These are phyloP conservation scores for Venturia effusa DNA, from an alignment of 2,329 filamentous ascomycete genomes.

Conservation along the genomic window DNA sequence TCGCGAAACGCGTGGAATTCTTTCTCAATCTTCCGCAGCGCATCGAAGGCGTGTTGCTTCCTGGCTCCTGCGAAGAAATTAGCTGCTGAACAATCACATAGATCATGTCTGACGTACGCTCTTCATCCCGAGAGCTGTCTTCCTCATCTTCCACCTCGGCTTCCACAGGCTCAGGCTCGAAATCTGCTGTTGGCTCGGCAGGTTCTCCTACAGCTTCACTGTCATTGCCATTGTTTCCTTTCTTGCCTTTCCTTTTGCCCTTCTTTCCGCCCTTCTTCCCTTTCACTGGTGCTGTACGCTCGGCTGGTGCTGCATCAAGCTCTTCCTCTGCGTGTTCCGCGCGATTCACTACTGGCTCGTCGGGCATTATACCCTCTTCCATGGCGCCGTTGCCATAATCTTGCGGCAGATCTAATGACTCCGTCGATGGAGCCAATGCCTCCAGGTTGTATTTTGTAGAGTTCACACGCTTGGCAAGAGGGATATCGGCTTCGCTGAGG, in stretches of 20 bases:
- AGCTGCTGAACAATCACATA: neutral
- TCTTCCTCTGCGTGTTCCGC: slow-evolving; percentile 15
- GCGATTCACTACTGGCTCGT: slow-evolving; percentile 12
- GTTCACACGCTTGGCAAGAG: slow-evolving; percentile 23
- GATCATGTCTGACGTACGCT: slow-evolving; percentile 18
- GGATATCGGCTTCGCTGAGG: slow-evolving; percentile 25
- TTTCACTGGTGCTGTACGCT: slow-evolving; percentile 22
- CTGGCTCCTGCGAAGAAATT: slow-evolving; percentile 48
- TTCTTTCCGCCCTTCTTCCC: slow-evolving; percentile 31
- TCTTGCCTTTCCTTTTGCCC: slow-evolving; percentile 35
- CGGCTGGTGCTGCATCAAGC: slow-evolving; percentile 17
- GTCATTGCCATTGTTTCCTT: slow-evolving; percentile 21
- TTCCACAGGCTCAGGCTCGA: slow-evolving; percentile 29
- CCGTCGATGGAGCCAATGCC: slow-evolving; percentile 28
- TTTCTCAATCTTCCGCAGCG: slow-evolving; percentile 70
- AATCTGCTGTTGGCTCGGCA: slow-evolving; percentile 18
- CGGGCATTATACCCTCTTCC: slow-evolving; percentile 21
- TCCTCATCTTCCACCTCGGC: slow-evolving; percentile 35
- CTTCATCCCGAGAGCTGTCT: slow-evolving; percentile 25
- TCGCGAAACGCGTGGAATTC: slow-evolving; percentile 82
- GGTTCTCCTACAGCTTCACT: slow-evolving; percentile 14
- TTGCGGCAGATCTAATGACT: slow-evolving; percentile 9
- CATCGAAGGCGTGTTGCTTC: slow-evolving; percentile 70
- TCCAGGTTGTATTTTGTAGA: slow-evolving; percentile 14
- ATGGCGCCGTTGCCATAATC: slow-evolving; percentile 16